Conservation (phyloP, 208 protist species). For the Acanthamoeba triangularis region DNA sequence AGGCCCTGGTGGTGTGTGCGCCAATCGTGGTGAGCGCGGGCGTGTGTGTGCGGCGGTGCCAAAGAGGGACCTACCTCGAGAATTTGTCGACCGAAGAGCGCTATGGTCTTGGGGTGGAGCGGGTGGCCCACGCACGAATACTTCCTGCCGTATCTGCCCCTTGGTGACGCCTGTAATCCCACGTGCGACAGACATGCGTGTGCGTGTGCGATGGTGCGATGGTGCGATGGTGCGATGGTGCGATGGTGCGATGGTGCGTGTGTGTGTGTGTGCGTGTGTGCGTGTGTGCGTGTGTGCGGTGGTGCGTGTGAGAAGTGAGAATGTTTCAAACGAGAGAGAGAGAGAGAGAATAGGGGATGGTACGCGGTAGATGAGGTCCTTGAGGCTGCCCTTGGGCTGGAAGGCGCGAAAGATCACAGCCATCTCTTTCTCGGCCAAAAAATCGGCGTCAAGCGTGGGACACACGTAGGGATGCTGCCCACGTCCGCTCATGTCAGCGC, state of each 20-base stretch:
- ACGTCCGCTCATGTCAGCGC: background rate
- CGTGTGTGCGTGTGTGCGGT: background rate
- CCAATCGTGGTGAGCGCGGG: background rate
- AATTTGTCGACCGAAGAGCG: conserved; percentile 63
- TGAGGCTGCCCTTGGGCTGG: conserved; percentile 49
- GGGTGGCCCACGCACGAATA: background rate
- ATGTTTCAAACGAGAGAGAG: background rate
- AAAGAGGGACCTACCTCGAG: background rate
- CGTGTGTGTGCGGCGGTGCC: too few relatives aligned
- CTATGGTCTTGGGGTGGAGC: background rate
- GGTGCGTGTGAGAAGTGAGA: background rate
- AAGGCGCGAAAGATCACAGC: conserved; percentile 50
- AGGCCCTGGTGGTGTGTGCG: conserved; percentile 21
- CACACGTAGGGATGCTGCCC: conserved; percentile 68
- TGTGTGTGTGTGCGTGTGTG: background rate
- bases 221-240: background rate
- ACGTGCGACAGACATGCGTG: background rate
- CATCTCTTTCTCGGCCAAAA: conserved; percentile 25
- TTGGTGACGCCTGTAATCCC: background rate
- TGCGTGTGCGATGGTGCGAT: background rate
- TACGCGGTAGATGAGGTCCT: conserved; percentile 61
- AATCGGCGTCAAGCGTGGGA: conserved; percentile 60
- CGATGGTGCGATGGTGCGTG: background rate
- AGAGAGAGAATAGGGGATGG: background rate
- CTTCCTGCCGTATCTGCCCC: background rate